Evolutionary conservation across 768 basidiomycete species (phyloP).

Genomic region (Boletus pseudo-olivaceus): DNA sequence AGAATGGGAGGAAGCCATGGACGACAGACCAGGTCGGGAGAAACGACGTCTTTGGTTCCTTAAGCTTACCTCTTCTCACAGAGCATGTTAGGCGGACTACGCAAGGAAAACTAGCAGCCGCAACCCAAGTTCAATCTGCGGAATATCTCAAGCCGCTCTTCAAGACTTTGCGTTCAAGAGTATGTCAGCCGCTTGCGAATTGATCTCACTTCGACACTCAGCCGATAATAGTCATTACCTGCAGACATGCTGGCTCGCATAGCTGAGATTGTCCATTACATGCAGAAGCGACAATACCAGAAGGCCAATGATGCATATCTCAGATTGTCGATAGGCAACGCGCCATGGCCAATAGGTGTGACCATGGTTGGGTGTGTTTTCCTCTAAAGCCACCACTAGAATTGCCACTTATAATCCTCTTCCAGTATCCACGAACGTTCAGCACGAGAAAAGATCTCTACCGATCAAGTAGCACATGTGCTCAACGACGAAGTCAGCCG

Average conservation of each 20-base stretch:
- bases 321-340: conserved; percentile 95
- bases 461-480: conserved; percentile 96
- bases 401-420: neutral
- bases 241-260: conserved; percentile 81
- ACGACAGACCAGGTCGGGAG: conserved; percentile 77
- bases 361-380: conserved; percentile 92
- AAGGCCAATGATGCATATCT: conserved; percentile 96
- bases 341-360: conserved; percentile 99
- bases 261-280: conserved; percentile 92
- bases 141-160: conserved; percentile 97
- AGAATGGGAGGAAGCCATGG: conserved; percentile 97
- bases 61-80: conserved; percentile 26
- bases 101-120: conserved; percentile 92
- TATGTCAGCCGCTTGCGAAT: conserved; percentile 37
- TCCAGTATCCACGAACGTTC: conserved; percentile 93
- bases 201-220: conserved; percentile 9
- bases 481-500: conserved; percentile 98
- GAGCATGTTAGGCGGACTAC: conserved; percentile 84
- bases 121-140: conserved; percentile 92
- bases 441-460: conserved; percentile 95
- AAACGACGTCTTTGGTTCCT: neutral
- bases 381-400: neutral
- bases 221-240: conserved; percentile 59
- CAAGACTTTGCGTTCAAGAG: conserved; percentile 83
- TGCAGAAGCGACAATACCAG: conserved; percentile 96